phyloP scores from a whole-genome alignment of 2,329 filamentous ascomycete genomes.

The Chalaropsis thielavioides region DNA sequence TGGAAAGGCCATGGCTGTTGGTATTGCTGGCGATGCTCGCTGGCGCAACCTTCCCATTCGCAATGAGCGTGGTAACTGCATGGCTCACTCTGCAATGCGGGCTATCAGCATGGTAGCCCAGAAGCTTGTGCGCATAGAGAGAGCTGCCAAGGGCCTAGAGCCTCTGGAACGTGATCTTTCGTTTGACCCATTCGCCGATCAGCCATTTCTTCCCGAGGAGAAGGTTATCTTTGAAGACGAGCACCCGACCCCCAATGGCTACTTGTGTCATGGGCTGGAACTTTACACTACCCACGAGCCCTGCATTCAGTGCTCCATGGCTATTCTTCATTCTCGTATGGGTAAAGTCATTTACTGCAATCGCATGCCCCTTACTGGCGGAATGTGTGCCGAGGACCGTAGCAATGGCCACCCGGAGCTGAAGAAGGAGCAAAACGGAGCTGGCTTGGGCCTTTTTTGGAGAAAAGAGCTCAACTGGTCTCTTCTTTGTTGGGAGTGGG shows the following conservation, averaged over 20 bases:
- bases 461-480: constrained; percentile 75
- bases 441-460: constrained; percentile 55
- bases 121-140: constrained; percentile 44
- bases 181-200: constrained; percentile 52
- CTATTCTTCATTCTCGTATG: constrained; percentile 85
- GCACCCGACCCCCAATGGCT: constrained; percentile 60
- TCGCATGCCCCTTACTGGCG: constrained; percentile 68
- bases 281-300: constrained; percentile 93
- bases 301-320: constrained; percentile 95
- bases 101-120: constrained; percentile 72
- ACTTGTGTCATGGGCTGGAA: constrained; percentile 86
- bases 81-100: constrained; percentile 64
- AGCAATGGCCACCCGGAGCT: constrained; percentile 31
- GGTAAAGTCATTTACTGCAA: constrained; percentile 67
- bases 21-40: constrained; percentile 62
- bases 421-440: constrained; percentile 33
- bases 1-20: constrained; percentile 44
- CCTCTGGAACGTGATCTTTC: constrained; percentile 30
- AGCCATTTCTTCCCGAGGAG: constrained; percentile 55
- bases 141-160: constrained; percentile 27
- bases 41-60: constrained; percentile 41
- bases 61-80: constrained; percentile 49
- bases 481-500: constrained; percentile 66
- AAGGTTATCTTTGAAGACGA: constrained; percentile 45
- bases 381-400: constrained; percentile 63